Conservation (phyloP, 495 filamentous ascomycete genomes). For the Daldinia loculata region DNA sequence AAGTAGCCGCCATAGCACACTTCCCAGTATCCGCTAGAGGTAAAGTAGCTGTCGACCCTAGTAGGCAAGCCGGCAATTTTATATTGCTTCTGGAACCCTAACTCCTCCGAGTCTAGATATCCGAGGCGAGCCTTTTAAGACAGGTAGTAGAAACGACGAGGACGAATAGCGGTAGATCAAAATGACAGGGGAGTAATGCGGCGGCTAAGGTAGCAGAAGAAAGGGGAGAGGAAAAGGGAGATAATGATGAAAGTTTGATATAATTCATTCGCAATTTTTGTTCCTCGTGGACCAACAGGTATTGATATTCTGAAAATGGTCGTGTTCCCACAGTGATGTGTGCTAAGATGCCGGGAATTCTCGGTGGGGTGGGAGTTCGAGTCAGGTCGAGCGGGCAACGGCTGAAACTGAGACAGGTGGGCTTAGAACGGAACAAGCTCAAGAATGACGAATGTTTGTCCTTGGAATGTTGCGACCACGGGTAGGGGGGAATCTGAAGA, state of each 20-base stretch:
- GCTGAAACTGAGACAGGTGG: conserved; percentile 47
- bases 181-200: conserved; percentile 12
- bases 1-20: conserved; percentile 60
- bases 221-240: conserved; percentile 20
- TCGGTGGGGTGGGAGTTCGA: conserved; percentile 45
- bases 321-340: conserved; percentile 6
- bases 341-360: conserved; percentile 38
- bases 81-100: background rate
- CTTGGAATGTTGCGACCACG: conserved; percentile 37
- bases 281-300: conserved; percentile 15
- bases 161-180: conserved; percentile 24
- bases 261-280: conserved; percentile 40
- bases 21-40: conserved; percentile 1
- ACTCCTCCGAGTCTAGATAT: conserved; percentile 2
- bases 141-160: conserved; percentile 24
- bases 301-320: conserved; percentile 28
- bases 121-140: conserved; percentile 8
- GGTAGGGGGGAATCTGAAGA: conserved; percentile 6
- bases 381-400: conserved; percentile 42
- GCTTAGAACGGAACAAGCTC: conserved; percentile 23
- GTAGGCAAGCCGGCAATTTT: background rate
- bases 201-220: conserved; percentile 5
- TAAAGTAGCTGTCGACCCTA: background rate
- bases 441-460: conserved; percentile 31
- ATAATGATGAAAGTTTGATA: conserved; percentile 22